Base-by-base conservation (phyloP, 768 basidiomycete species). In the Tremella mesenterica region DNA sequence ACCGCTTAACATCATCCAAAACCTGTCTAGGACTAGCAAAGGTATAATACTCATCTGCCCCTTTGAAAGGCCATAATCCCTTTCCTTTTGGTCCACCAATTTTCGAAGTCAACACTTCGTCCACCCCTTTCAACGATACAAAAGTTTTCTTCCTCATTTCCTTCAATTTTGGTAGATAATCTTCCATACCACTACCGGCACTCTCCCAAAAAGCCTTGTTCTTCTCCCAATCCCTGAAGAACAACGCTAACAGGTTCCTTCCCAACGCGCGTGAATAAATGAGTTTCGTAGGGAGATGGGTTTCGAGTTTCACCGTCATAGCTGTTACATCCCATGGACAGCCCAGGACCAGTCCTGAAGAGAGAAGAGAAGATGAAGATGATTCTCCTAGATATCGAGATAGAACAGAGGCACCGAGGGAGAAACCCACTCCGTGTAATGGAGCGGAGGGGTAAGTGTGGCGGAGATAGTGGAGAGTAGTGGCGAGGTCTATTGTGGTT, bases 321-420 rank as follows among this genome's bases (percentile, higher is more conserved):
- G 61, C 63, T 1, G 64, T 56, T 10, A 71, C 44, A 44, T 71
- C 60, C 71, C 69, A 71, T 9, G 71, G 71, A 53, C 65, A 66
- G 4, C 67, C 71, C 4, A 73, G 44, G 3, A 61, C 62, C 21
- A 61, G 56, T 3, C 66, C 71, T 8, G 61, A 65, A 4, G 63
- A 65, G 2, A 73, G 47, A 10, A 70, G 53, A 30, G 60, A 73
- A 0, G 46, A 43, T 5, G 56, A 48, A 13, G 85, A 83, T 68
- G 93, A 86, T 74, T 93, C 85, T 4, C 85, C 89, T 47, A 92
- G 75, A 72, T 95, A 95, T 57, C 88, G 80, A 29, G 89, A 85
- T 61, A 97, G 75, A 30, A 96, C 85, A 69, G 88, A 89, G 38
- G 91, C 86, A 38, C 93, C 95, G 31, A 99, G 80, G 3, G 90